Percentiles rank a stretch among this genome's conserved stretches.
phyloP scores from a whole-genome alignment of 306 rosid species.

The Rosa rugosa region DNA sequence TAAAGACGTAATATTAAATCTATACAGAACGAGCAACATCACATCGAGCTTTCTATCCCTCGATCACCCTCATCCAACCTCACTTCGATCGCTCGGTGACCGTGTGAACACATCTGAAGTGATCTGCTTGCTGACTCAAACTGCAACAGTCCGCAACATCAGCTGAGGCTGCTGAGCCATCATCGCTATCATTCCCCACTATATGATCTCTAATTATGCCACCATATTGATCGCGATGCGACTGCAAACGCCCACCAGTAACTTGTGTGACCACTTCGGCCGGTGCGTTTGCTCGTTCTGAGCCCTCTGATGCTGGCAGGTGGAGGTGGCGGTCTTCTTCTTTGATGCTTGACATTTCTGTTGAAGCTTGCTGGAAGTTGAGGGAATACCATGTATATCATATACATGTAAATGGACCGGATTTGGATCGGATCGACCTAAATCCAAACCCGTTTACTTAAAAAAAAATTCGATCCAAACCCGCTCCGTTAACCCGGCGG shows the following conservation, averaged over 20 bases:
- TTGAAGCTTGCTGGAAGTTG: neutral
- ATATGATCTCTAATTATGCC: neutral
- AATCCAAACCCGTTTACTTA: no score
- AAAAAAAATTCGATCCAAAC: no score
- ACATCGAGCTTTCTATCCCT: neutral
- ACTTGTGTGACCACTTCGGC: neutral
- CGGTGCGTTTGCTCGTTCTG: neutral
- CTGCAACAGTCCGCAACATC: constrained; percentile 11
- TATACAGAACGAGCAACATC: neutral
- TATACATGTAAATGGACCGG: no score
- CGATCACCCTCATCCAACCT: neutral
- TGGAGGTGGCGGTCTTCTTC: neutral
- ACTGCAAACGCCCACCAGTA: neutral
- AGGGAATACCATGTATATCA: neutral
- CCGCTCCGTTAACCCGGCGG: no score
- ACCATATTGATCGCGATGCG: neutral
- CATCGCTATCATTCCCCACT: neutral
- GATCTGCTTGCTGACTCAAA: constrained; percentile 19
- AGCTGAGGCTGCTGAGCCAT: constrained; percentile 16
- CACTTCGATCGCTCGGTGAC: neutral
- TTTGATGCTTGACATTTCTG: neutral
- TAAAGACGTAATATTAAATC: neutral
- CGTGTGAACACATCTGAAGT: constrained; percentile 4
- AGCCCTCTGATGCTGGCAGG: neutral
- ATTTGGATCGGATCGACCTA: no score